Percentiles rank a stretch among this genome's conserved stretches.
Conservation (phyloP, 306 rosid genomes). For the Citrullus colocynthis region DNA sequence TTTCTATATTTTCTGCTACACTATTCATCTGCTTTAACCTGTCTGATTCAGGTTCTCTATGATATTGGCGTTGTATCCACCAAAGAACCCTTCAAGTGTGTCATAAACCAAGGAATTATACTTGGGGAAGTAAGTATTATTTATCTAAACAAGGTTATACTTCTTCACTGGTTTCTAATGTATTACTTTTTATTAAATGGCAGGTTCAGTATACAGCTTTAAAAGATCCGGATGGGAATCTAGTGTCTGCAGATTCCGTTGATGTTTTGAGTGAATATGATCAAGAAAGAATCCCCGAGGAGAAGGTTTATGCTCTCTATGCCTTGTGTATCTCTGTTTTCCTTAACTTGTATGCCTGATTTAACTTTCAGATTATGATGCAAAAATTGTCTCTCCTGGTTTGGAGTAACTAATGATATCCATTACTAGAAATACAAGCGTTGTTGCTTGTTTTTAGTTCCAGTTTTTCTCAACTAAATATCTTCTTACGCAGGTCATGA, state of each 20-base stretch:
- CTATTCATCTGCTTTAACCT: slow-evolving; percentile 12
- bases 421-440: not conserved
- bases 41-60: slow-evolving; percentile 71
- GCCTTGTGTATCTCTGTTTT: not conserved
- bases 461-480: slow-evolving; percentile 1
- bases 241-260: slow-evolving; percentile 50
- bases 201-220: slow-evolving; percentile 90
- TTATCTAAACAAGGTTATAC: slow-evolving; percentile 7
- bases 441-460: not conserved
- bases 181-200: slow-evolving; percentile 13
- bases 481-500: slow-evolving; percentile 41
- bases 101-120: slow-evolving; percentile 94
- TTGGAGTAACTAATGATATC: not conserved
- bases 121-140: slow-evolving; percentile 74
- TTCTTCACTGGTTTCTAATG: slow-evolving; percentile 22
- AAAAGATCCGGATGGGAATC: slow-evolving; percentile 56
- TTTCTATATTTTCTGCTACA: not conserved
- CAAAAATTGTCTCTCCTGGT: not conserved
- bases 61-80: slow-evolving; percentile 88
- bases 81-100: slow-evolving; percentile 96
- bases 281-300: slow-evolving; percentile 55
- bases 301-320: slow-evolving; percentile 38
- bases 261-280: slow-evolving; percentile 35
- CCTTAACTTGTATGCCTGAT: not conserved
- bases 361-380: not conserved